These are phyloP conservation scores for Saccharomyces hybrid DNA, from an alignment of 1,139 yeast species.

Conservation along the genomic window DNA sequence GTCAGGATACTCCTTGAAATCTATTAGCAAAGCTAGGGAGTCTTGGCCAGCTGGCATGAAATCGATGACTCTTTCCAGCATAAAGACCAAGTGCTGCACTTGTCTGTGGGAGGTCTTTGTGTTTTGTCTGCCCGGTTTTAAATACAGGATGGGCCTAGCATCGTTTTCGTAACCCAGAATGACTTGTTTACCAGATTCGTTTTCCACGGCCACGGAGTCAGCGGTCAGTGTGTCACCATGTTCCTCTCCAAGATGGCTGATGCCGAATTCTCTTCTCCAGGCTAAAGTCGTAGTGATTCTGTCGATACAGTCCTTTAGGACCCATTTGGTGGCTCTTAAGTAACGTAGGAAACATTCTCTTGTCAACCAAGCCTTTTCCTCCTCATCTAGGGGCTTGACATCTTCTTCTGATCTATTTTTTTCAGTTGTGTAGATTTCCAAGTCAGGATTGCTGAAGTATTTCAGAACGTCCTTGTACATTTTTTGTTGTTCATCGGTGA, in stretches of 20 bases:
- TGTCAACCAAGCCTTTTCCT: constrained; percentile 84
- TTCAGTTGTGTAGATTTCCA: constrained; percentile 36
- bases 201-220: constrained; percentile 60
- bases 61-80: constrained; percentile 84
- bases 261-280: constrained; percentile 92
- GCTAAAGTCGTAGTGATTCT: constrained; percentile 69
- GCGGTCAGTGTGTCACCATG: constrained; percentile 46
- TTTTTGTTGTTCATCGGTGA: constrained; percentile 46
- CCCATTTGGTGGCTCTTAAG: constrained; percentile 88
- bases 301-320: constrained; percentile 56
- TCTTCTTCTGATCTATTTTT: constrained; percentile 24
- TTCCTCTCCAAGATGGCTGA: constrained; percentile 44
- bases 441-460: constrained; percentile 47
- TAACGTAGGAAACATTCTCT: constrained; percentile 83
- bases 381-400: constrained; percentile 39
- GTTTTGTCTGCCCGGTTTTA: constrained; percentile 89
- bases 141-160: constrained; percentile 79
- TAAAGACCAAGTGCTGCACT: constrained; percentile 85
- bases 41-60: constrained; percentile 96
- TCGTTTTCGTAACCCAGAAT: constrained; percentile 84
- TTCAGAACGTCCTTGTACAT: constrained; percentile 53
- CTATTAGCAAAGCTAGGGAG: constrained; percentile 78
- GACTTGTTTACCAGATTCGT: constrained; percentile 81
- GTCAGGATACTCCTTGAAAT: constrained; percentile 65
- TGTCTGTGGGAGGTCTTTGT: constrained; percentile 80